Conservation (phyloP, 495 filamentous ascomycete genomes). For the Penicillium ucsense region DNA sequence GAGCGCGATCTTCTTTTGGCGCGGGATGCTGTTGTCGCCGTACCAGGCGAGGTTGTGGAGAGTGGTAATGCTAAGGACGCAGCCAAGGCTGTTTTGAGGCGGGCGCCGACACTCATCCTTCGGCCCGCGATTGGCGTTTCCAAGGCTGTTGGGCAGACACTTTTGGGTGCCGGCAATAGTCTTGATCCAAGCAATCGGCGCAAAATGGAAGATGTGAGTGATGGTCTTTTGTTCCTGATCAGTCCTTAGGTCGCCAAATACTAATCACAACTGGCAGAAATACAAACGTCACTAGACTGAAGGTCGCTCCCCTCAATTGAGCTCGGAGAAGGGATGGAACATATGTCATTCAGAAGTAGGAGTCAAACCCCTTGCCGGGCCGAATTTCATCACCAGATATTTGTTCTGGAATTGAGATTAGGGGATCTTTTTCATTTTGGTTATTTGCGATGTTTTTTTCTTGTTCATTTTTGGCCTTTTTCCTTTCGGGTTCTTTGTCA, state of each 20-base stretch:
- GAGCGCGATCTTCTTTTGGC: slow-evolving; percentile 78
- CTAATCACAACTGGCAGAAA: slow-evolving; percentile 6
- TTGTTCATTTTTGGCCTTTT: background rate
- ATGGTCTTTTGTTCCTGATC: too few relatives aligned
- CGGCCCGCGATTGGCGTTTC: slow-evolving; percentile 83
- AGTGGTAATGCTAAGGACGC: slow-evolving; percentile 74
- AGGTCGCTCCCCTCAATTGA: background rate
- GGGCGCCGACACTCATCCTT: slow-evolving; percentile 84
- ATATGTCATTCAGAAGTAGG: too few relatives aligned
- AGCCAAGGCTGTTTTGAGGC: slow-evolving; percentile 65
- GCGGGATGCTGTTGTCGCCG: slow-evolving; percentile 86
- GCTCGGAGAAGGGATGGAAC: too few relatives aligned
- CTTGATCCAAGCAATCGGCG: slow-evolving; percentile 76
- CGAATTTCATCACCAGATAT: too few relatives aligned
- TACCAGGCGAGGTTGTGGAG: slow-evolving; percentile 85
- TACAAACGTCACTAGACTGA: slow-evolving; percentile 32
- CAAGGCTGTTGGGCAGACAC: slow-evolving; percentile 79
- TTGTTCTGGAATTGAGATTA: background rate
- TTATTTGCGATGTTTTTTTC: background rate
- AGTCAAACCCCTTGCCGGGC: too few relatives aligned
- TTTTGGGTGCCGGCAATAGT: slow-evolving; percentile 89
- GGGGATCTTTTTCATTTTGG: background rate
- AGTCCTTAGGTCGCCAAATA: background rate
- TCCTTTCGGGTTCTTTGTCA: background rate
- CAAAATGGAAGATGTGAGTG: slow-evolving; percentile 78